A percentile compares a stretch with the other conserved stretches of the same genome.
phyloP scores from a whole-genome alignment of 2,329 filamentous ascomycete species.

The Dactylellina sp. region DNA sequence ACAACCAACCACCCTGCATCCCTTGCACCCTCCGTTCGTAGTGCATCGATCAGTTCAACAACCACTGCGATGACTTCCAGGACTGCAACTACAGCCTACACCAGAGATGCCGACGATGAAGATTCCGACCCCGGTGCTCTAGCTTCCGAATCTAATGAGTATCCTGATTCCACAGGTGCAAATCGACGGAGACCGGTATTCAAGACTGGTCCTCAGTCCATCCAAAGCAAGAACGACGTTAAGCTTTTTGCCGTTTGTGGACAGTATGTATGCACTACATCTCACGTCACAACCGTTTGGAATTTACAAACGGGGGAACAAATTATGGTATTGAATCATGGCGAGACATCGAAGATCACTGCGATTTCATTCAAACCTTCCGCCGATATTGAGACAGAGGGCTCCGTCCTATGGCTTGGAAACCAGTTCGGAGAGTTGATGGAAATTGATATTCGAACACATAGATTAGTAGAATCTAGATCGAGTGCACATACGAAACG shows the following conservation, averaged over 20 bases:
- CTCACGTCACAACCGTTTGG: conserved; percentile 89
- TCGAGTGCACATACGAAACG: conserved; percentile 78
- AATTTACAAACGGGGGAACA: conserved; percentile 83
- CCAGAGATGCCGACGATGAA: conserved; percentile 61
- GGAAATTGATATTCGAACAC: conserved; percentile 83
- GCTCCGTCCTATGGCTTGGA: conserved; percentile 85
- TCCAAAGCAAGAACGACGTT: conserved; percentile 86
- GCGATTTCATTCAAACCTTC: conserved; percentile 88
- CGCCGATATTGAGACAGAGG: conserved; percentile 80
- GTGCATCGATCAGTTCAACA: conserved; percentile 43
- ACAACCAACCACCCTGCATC: conserved; percentile 17
- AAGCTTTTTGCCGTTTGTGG: conserved; percentile 89
- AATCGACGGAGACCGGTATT: conserved; percentile 85
- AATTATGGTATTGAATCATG: conserved; percentile 82
- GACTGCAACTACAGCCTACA: conserved; percentile 30
- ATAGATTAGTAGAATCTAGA: conserved; percentile 77
- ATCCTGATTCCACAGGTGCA: conserved; percentile 83
- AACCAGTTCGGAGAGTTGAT: conserved; percentile 88
- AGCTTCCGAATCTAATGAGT: conserved; percentile 71
- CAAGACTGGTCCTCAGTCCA: conserved; percentile 78
- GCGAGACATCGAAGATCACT: conserved; percentile 84
- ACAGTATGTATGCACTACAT: conserved; percentile 85
- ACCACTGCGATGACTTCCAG: conserved; percentile 32
- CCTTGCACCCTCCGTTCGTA: conserved; percentile 38
- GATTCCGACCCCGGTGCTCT: conserved; percentile 70